Conservation (phyloP, 1,284 basidiomycete species). For the Sparassis latifolia region DNA sequence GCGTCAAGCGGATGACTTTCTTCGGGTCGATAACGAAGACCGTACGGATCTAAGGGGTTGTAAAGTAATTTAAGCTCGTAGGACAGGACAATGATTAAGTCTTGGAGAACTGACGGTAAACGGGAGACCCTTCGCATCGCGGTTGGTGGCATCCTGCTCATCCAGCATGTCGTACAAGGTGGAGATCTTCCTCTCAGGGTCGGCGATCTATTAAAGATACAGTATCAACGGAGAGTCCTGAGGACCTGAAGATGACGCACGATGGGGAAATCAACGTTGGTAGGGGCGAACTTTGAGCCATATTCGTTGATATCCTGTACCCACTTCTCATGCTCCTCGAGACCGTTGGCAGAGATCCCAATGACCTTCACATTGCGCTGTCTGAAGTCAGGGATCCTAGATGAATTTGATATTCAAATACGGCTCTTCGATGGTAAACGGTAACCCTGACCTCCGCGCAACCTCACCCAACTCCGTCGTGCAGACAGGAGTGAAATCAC, state of each 20-base stretch:
- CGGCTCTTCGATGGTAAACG: no score
- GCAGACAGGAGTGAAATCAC: slow-evolving; percentile 82
- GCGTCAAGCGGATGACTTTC: slow-evolving; percentile 83
- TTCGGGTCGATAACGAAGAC: slow-evolving; percentile 94
- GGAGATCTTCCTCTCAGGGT: slow-evolving; percentile 82
- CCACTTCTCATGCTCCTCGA: slow-evolving; percentile 86
- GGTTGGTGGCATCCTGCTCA: slow-evolving; percentile 90
- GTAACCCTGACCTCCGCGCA: slow-evolving; percentile 47
- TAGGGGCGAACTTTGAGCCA: slow-evolving; percentile 58
- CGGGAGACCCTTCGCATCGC: slow-evolving; percentile 85
- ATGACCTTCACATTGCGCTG: slow-evolving; percentile 91
- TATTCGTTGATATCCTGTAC: slow-evolving; percentile 88
- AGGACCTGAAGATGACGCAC: slow-evolving; percentile 35
- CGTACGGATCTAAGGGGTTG: slow-evolving; percentile 72
- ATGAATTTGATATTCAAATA: not conserved
- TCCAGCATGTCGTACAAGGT: slow-evolving; percentile 95
- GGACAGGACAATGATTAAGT: not conserved
- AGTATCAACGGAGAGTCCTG: not conserved
- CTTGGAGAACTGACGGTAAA: slow-evolving; percentile 53
- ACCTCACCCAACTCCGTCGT: slow-evolving; percentile 98
- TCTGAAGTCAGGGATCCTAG: slow-evolving; percentile 71
- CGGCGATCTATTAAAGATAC: slow-evolving; percentile 68
- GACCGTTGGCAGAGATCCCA: slow-evolving; percentile 89
- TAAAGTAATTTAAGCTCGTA: not conserved
- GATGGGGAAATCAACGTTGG: slow-evolving; percentile 87